Evolutionary conservation across 2,329 filamentous ascomycete genomes (phyloP).

Genomic region (Xylaria sp.): DNA sequence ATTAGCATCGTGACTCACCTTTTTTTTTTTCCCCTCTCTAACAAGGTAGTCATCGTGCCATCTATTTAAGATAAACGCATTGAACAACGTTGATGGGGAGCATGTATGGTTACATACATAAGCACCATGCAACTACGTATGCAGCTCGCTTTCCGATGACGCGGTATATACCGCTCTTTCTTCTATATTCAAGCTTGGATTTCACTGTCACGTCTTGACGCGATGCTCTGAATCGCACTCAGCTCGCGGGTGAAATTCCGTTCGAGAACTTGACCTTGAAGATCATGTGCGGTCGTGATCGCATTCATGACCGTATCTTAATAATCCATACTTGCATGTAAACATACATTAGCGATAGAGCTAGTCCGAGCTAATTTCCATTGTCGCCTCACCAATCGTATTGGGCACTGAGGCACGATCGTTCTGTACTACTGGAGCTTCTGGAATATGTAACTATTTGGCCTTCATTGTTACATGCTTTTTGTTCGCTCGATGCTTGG

Average conservation of each 20-base stretch:
- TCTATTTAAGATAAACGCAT: neutral
- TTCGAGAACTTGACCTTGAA: neutral
- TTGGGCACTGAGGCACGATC: neutral
- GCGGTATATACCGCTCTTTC: constrained; percentile 5
- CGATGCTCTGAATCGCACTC: neutral
- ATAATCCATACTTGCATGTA: neutral
- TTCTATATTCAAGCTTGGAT: neutral
- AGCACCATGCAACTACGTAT: constrained; percentile 17
- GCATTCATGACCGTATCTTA: neutral
- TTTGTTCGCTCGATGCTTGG: neutral
- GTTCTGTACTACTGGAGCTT: neutral
- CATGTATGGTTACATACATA: constrained; percentile 8
- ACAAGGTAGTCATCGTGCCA: no score
- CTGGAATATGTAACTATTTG: neutral
- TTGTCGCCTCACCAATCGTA: neutral
- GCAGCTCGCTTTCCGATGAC: constrained; percentile 26
- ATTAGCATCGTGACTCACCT: neutral
- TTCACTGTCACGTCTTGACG: neutral
- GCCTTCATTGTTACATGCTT: no score
- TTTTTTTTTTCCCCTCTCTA: no score
- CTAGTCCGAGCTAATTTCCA: neutral
- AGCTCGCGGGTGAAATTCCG: neutral
- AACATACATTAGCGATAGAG: neutral
- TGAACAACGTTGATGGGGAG: neutral
- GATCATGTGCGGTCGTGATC: neutral